phyloP scores from a whole-genome alignment of 225 moss, liverwort and hornwort genomes.

The Ulota crispa region DNA sequence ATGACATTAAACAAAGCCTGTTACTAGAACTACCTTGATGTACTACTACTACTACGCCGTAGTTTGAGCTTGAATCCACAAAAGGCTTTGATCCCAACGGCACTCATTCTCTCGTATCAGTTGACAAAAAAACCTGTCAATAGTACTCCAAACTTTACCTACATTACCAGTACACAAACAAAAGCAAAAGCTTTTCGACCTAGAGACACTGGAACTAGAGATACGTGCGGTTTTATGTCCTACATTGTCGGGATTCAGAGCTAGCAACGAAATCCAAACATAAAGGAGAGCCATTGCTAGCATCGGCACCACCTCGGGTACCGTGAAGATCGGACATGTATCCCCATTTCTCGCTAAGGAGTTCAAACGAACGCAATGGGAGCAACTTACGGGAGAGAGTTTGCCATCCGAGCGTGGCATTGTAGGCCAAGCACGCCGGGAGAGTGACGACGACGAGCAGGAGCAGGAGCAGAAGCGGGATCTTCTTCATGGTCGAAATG shows the following conservation, averaged over 20 bases:
- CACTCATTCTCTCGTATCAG: not conserved
- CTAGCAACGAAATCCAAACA: constrained; percentile 11
- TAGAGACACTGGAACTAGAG: not conserved
- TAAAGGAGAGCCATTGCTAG: not conserved
- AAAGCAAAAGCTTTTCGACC: not conserved
- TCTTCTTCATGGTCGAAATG: constrained; percentile 35
- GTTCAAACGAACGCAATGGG: not conserved
- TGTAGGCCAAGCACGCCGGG: constrained; percentile 32
- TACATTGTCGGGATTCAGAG: constrained; percentile 31
- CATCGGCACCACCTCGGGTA: not conserved
- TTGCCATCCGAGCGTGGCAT: constrained; percentile 44
- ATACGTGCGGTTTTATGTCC: not conserved
- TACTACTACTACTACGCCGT: too few relatives aligned
- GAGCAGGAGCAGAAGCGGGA: constrained; percentile 18
- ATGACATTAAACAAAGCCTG: not conserved
- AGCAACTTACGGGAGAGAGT: constrained; percentile 21
- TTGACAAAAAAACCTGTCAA: not conserved
- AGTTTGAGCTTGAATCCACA: not conserved
- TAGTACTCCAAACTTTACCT: not conserved
- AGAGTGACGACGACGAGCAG: constrained; percentile 14
- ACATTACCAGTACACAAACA: not conserved
- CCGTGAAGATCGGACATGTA: constrained; percentile 20
- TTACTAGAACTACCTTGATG: not conserved
- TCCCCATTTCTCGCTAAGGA: constrained; percentile 15
- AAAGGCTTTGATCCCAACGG: not conserved